Percentiles rank a stretch among this genome's conserved stretches.
These are phyloP conservation scores for Decorospora gaudefroyi DNA, from an alignment of 2,329 filamentous ascomycete genomes.

Conservation along the genomic window DNA sequence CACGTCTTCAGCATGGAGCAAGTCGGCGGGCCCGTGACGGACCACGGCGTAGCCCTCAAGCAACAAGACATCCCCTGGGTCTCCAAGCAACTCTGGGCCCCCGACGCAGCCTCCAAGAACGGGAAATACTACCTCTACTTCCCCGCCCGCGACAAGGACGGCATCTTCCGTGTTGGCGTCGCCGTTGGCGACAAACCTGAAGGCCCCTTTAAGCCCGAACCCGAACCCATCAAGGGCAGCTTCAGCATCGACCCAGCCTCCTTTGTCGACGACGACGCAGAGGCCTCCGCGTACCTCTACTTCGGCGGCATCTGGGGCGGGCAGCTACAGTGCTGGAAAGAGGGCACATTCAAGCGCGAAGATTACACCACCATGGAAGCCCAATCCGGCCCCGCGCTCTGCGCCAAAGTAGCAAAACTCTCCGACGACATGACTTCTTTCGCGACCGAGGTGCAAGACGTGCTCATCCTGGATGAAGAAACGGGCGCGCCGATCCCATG, in stretches of 20 bases:
- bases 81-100: constrained; percentile 79
- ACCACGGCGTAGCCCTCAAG: constrained; percentile 72
- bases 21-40: constrained; percentile 63
- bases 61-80: constrained; percentile 74
- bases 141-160: constrained; percentile 71
- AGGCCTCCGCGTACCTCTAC: constrained; percentile 68
- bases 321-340: constrained; percentile 75
- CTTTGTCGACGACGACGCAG: constrained; percentile 74
- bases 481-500: constrained; percentile 60
- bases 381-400: constrained; percentile 58
- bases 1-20: constrained; percentile 71
- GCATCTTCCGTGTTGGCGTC: constrained; percentile 75
- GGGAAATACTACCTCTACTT: constrained; percentile 78
- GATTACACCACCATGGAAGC: constrained; percentile 38
- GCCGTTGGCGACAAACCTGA: constrained; percentile 66
- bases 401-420: constrained; percentile 68
- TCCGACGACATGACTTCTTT: constrained; percentile 69
- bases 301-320: constrained; percentile 83
- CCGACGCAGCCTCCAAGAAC: constrained; percentile 71
- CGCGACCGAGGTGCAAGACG: constrained; percentile 59
- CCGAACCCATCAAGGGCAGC: constrained; percentile 67
- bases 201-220: constrained; percentile 71
- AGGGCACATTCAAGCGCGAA: constrained; percentile 60
- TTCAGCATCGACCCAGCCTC: constrained; percentile 78
- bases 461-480: constrained; percentile 66